phyloP scores from a whole-genome alignment of 2,329 filamentous ascomycete species.

The Nemania serpens region DNA sequence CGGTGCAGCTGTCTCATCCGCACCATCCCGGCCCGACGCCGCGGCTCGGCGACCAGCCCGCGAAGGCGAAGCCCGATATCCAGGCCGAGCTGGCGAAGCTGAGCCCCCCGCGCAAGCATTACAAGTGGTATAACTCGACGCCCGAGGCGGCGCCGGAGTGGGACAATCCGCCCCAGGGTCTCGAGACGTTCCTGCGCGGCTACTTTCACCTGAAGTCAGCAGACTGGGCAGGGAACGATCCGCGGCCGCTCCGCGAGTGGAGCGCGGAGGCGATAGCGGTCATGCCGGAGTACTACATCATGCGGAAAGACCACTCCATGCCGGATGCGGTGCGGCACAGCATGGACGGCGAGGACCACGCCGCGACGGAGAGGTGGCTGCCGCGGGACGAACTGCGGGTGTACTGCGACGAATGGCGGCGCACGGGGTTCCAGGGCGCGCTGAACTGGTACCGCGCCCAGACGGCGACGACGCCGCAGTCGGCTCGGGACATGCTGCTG shows the following conservation, averaged over 20 bases:
- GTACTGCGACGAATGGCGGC: constrained; percentile 63
- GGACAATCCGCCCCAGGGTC: constrained; percentile 40
- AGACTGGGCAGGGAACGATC: constrained; percentile 60
- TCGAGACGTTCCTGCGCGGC: constrained; percentile 65
- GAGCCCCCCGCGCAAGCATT: constrained; percentile 66
- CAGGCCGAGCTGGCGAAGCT: constrained; percentile 59
- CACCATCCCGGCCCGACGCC: constrained; percentile 59
- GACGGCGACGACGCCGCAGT: constrained; percentile 52
- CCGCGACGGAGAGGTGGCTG: constrained; percentile 57
- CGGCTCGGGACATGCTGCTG: constrained; percentile 57
- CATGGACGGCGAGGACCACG: constrained; percentile 57
- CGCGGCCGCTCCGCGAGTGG: constrained; percentile 60
- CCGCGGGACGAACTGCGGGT: constrained; percentile 60
- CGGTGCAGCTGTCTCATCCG: constrained; percentile 68
- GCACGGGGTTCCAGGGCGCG: constrained; percentile 68
- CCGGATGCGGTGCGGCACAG: constrained; percentile 58
- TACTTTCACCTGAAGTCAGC: constrained; percentile 73
- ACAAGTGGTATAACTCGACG: constrained; percentile 69
- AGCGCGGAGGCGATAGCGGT: constrained; percentile 59
- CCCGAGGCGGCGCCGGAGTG: constrained; percentile 54
- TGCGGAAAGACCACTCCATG: constrained; percentile 63
- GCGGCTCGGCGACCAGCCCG: constrained; percentile 44
- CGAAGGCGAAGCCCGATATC: constrained; percentile 48
- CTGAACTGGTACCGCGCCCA: constrained; percentile 70
- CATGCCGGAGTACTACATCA: constrained; percentile 72